Evolutionary conservation across 495 filamentous ascomycete genomes (phyloP), one percentile per base, ranked within the genome.

Genomic region (Xylaria grammica): DNA sequence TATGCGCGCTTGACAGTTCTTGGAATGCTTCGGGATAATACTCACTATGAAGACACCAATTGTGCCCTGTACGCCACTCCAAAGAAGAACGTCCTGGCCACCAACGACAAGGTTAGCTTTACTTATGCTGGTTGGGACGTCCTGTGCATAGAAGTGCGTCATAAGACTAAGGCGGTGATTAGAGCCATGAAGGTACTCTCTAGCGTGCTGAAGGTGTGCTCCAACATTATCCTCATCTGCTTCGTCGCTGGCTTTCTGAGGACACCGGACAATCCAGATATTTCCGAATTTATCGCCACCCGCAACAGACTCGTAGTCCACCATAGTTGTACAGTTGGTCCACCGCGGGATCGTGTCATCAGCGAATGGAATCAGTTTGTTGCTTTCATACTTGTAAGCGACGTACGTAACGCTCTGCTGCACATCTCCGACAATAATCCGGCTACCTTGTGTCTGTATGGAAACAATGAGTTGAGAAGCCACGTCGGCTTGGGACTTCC

Each of bases 261-360:
- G 93, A 69, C 91, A 94, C 11, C 96, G 90, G 60, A 98, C 74
- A 40, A 98, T 83, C 92, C 93, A 98, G 2, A 99, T 71, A 69
- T 98, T 98, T 49, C 96, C 96, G 65, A 99, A 99, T 73, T 96
- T 97, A 79, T 99, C 96, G 45, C 96, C 96, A 36, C 94, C 95
- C 11, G 93, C 95, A 19, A 90, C 87, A 1, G 94, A 97, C 73
- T 98, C 95, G 77, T 99, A 99, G 73, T 99, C 96, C 1, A 97
- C 89, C 94, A 98, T 97, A 6, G 91, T 84, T 0, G 88, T 91
- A 50, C 89, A 87, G 1, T 91, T 94, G 0, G 92, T 96, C 90
- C 91, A 97, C 24, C 96, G 88, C 38, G 94, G 81, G 60, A 97
- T 81, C 17, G 88, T 87, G 73, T 99, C 96, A 70, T 98, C 95